A percentile compares a stretch with the other conserved stretches of the same genome.
These are phyloP conservation scores for Copromyces sp. DNA, from an alignment of 495 filamentous ascomycete species.

Conservation along the genomic window DNA sequence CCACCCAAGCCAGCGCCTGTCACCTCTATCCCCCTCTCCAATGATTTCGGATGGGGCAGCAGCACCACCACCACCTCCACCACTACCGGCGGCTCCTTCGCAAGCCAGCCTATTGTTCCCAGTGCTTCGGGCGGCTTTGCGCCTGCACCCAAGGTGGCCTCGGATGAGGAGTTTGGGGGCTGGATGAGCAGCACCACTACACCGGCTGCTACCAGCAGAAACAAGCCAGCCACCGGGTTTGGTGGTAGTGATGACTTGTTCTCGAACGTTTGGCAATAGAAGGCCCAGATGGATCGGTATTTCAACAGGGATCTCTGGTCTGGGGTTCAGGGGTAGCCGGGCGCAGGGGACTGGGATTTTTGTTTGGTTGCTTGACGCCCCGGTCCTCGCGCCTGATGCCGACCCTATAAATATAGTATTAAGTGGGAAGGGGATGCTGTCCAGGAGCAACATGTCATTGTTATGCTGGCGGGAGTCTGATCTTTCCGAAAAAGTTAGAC, in stretches of 20 bases:
- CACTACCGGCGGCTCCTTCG: constrained; percentile 21
- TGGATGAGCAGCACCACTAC: constrained; percentile 62
- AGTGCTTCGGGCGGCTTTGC: constrained; percentile 40
- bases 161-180: constrained; percentile 89
- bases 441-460: background rate
- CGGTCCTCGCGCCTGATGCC: background rate
- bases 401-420: background rate
- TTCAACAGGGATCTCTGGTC: background rate
- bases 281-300: background rate
- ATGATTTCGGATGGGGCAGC: constrained; percentile 48
- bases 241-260: constrained; percentile 74
- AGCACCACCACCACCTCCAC: constrained; percentile 7
- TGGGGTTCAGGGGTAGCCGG: background rate
- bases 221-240: constrained; percentile 43
- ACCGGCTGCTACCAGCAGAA: constrained; percentile 24
- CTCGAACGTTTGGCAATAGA: constrained; percentile 83
- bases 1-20: constrained; percentile 26
- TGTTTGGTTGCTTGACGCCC: background rate
- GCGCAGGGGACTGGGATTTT: background rate
- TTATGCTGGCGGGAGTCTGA: background rate
- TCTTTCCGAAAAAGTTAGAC: background rate
- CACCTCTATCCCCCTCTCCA: constrained; percentile 19
- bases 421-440: background rate
- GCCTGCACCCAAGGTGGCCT: constrained; percentile 53
- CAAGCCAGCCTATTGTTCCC: constrained; percentile 44